These are phyloP conservation scores for Selaginella moellendorffii DNA, from an alignment of 75 land plant genomes.

Conservation along the genomic window DNA sequence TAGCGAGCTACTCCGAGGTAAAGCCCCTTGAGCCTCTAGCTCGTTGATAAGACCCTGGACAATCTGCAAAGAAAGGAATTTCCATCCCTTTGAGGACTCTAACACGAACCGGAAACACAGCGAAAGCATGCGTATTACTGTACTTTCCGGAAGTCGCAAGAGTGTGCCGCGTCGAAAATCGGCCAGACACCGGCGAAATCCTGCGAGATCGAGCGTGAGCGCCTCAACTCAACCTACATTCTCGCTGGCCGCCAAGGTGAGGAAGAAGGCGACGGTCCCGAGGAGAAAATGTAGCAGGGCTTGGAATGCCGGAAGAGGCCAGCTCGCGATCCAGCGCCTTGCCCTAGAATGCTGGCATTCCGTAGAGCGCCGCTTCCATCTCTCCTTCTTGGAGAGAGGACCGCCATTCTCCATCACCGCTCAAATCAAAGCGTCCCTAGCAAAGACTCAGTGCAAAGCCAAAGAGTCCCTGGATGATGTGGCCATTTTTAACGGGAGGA, in stretches of 20 bases:
- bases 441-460: too few species aligned
- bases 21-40: conserved; percentile 88
- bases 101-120: neutral
- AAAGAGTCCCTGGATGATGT: too few species aligned
- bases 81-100: neutral
- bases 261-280: conserved; percentile 64
- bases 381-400: conserved; percentile 13
- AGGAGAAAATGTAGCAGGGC: conserved; percentile 93
- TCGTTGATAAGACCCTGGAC: conserved; percentile 94
- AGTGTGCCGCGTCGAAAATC: conserved; percentile 90
- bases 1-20: conserved; percentile 93
- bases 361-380: conserved; percentile 88
- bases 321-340: conserved; percentile 39
- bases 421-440: too few species aligned
- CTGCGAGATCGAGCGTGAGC: conserved; percentile 24
- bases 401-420: neutral
- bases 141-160: conserved; percentile 93
- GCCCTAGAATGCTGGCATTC: conserved; percentile 66
- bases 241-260: conserved; percentile 28
- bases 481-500: too few species aligned
- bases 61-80: conserved; percentile 31
- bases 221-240: neutral
- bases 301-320: conserved; percentile 93
- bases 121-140: neutral
- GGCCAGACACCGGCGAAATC: conserved; percentile 99